Evolutionary conservation across 257 asterid species (phyloP).

Genomic region (Petunia secreta): DNA sequence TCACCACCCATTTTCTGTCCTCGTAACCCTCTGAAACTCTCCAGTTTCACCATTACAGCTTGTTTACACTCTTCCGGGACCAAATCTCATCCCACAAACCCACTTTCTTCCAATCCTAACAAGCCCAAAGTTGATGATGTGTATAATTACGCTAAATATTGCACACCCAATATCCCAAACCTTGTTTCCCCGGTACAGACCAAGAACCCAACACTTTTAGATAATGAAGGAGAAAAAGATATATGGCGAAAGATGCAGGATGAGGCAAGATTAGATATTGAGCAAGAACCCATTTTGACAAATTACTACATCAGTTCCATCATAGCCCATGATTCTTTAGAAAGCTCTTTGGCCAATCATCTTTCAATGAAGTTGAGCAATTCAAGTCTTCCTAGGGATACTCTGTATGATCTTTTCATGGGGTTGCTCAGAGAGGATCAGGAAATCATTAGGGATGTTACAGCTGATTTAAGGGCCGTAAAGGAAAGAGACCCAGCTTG

Average conservation of each 20-base stretch:
- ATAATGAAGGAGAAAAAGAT: conserved; percentile 32
- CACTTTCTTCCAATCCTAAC: conserved; percentile 33
- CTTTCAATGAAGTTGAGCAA: conserved; percentile 64
- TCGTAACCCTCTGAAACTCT: conserved; percentile 9
- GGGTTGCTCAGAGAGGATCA: conserved; percentile 51
- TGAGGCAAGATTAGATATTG: conserved; percentile 70
- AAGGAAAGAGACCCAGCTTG: conserved; percentile 95
- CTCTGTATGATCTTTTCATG: conserved; percentile 58
- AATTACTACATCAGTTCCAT: conserved; percentile 61
- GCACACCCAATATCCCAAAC: conserved; percentile 47
- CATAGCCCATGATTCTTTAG: conserved; percentile 60
- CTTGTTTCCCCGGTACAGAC: conserved; percentile 43
- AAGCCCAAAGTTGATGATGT: conserved; percentile 40
- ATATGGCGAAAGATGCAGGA: conserved; percentile 65
- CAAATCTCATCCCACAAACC: conserved; percentile 39
- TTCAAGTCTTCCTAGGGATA: conserved; percentile 48
- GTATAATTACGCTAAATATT: conserved; percentile 42
- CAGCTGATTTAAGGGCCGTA: conserved; percentile 67
- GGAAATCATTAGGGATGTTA: conserved; percentile 54
- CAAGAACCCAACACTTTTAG: not conserved
- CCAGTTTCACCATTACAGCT: conserved; percentile 51
- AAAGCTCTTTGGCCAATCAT: conserved; percentile 60
- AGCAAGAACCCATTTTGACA: conserved; percentile 70
- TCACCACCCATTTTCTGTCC: conserved; percentile 32
- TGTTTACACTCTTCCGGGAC: conserved; percentile 64